Base-by-base conservation (phyloP, 805 yeast species). In the Wilhelminamyces savonicus region DNA sequence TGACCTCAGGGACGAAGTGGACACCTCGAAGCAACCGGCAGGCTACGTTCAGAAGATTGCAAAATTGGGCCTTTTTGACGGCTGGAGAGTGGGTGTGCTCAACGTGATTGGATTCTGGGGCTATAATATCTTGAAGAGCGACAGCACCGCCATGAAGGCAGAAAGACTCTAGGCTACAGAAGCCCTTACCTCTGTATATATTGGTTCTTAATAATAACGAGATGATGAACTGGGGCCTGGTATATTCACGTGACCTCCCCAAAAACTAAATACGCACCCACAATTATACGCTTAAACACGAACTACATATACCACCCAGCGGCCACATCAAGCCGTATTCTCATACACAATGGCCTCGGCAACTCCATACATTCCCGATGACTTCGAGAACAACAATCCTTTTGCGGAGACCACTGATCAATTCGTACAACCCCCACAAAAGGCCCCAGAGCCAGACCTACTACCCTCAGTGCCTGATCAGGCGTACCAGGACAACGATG, bases 81-180 rank as follows among this genome's bases (percentile, higher is more conserved):
- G 97, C 21, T 90, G 97, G 97, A 74, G 85, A 52, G 78, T 86
- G 24, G 94, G 94, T 17, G 65, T 83, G 8, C 54, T 86, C 34
- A 85, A 90, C 37, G 72, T 84, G 3, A 54, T 83, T 28, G 92
- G 95, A 8, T 78, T 80, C 29, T 90, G 94, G 82, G 88, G 95
- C 2, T 68, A 82, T 41, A 69, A 73, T 30, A 58, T 82, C 30
- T 48, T 81, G 40, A 69, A 73, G 31, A 62, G 65, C 40, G 66
- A 61, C 34, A 73, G 75, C 13, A 38, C 53, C 8, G 32, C 30
- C 9, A 28, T 34, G 35, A 24, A 44, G 4, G 48, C 41, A 24
- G 46, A 43, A 18, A 32, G 42, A n/a, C 45, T 43, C 11, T 43
- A 17, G n/a, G n/a, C n/a, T n/a, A 23, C n/a, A n/a, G n/a, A n/a